phyloP scores from a whole-genome alignment of 2,329 filamentous ascomycete genomes.

The Cytospora piceicola region DNA sequence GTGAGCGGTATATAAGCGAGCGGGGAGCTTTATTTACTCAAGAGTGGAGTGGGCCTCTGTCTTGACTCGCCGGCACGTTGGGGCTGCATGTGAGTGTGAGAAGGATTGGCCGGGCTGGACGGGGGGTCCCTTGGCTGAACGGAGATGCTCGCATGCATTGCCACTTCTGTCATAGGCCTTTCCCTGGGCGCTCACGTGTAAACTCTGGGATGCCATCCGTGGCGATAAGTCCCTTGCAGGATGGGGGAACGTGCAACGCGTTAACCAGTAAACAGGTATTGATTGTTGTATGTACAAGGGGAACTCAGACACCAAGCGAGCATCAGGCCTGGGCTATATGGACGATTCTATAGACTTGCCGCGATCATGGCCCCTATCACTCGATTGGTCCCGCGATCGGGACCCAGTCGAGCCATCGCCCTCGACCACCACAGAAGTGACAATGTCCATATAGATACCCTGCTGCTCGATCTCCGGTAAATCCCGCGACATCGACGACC shows the following conservation, averaged over 20 bases:
- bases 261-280: background rate
- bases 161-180: background rate
- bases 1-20: too few relatives aligned
- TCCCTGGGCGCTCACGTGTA: background rate
- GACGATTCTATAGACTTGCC: constrained; percentile 17
- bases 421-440: constrained; percentile 41
- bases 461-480: constrained; percentile 3
- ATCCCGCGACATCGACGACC: constrained; percentile 8
- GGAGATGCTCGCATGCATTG: too few relatives aligned
- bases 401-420: constrained; percentile 22
- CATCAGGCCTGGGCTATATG: background rate
- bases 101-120: background rate
- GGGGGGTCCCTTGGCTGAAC: background rate
- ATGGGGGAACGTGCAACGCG: too few relatives aligned
- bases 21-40: background rate
- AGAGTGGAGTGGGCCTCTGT: background rate
- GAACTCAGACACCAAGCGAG: background rate
- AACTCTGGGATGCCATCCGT: background rate
- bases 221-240: too few relatives aligned
- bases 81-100: background rate
- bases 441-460: constrained; percentile 39
- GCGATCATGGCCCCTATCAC: constrained; percentile 8
- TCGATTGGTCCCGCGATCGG: constrained; percentile 1
- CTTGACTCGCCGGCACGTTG: background rate
- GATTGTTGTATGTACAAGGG: background rate